Evolutionary conservation across 257 asterid species (phyloP).

Genomic region (Penstemon newberryi): DNA sequence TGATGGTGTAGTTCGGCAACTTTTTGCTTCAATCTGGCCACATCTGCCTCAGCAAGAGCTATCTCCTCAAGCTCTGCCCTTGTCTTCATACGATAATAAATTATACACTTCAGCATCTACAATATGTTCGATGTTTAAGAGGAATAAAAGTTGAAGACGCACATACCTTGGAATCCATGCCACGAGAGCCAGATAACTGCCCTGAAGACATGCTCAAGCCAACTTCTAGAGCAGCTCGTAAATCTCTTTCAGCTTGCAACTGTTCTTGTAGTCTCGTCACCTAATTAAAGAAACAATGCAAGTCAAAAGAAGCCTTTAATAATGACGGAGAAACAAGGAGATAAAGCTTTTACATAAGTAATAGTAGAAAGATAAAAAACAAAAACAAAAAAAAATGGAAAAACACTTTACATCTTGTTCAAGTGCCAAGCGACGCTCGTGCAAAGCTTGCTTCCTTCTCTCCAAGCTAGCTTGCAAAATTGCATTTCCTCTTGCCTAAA

Average conservation of each 20-base stretch:
- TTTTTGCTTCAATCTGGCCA: slow-evolving; percentile 89
- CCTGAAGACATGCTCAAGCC: slow-evolving; percentile 97
- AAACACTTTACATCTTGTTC: slow-evolving; percentile 81
- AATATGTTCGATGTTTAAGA: slow-evolving; percentile 21
- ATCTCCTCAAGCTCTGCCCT: slow-evolving; percentile 98
- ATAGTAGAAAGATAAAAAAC: too few species aligned
- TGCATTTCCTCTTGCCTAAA: slow-evolving; percentile 90
- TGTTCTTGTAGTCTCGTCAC: slow-evolving; percentile 95
- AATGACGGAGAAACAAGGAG: not conserved
- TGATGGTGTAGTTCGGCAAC: slow-evolving; percentile 98
- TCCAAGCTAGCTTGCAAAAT: slow-evolving; percentile 95
- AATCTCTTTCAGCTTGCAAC: slow-evolving; percentile 95
- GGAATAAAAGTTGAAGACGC: slow-evolving; percentile 5
- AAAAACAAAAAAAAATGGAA: not conserved
- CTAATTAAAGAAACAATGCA: slow-evolving; percentile 40
- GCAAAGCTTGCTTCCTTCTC: slow-evolving; percentile 94
- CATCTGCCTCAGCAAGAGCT: slow-evolving; percentile 99
- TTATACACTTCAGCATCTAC: slow-evolving; percentile 25
- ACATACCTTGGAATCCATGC: slow-evolving; percentile 91
- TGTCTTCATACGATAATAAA: slow-evolving; percentile 49
- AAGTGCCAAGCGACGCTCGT: slow-evolving; percentile 87
- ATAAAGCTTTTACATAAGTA: not conserved
- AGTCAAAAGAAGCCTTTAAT: not conserved
- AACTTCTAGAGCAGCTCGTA: slow-evolving; percentile 91
- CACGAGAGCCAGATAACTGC: slow-evolving; percentile 70